Percentiles rank a stretch among this genome's conserved stretches.
Conservation (phyloP, 2,329 filamentous ascomycete genomes). For the Cercospora sojina region DNA sequence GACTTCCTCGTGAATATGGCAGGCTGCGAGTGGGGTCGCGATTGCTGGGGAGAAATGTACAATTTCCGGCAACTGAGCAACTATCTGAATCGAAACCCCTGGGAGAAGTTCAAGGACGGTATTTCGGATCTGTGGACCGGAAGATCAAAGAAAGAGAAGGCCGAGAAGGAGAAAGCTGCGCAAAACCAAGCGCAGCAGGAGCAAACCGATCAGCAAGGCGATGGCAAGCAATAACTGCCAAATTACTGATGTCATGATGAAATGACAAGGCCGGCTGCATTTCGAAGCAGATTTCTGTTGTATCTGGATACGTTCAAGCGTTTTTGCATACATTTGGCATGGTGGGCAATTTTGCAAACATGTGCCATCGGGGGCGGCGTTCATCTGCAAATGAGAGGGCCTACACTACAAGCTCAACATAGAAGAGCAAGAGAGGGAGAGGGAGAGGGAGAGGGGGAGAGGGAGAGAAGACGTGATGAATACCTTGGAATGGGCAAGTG, state of each 20-base stretch:
- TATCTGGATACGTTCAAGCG: conserved; percentile 21
- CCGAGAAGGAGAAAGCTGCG: conserved; percentile 21
- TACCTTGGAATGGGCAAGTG: not conserved
- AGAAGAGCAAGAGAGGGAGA: not conserved
- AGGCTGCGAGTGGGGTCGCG: conserved; percentile 91
- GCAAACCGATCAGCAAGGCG: conserved; percentile 3
- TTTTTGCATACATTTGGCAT: conserved; percentile 16
- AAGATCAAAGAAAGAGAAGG: conserved; percentile 28
- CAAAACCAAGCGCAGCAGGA: not conserved
- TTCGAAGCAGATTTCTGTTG: conserved; percentile 5
- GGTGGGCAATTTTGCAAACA: not conserved
- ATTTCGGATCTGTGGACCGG: conserved; percentile 41
- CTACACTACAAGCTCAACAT: conserved; percentile 1
- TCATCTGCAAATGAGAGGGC: not conserved
- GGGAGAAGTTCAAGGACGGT: conserved; percentile 64
- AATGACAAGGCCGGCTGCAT: conserved; percentile 7
- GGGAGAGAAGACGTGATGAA: too few species aligned
- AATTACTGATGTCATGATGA: not conserved
- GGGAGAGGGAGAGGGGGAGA: too few species aligned
- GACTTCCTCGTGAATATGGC: conserved; percentile 99
- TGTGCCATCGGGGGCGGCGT: not conserved
- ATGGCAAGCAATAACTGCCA: not conserved
- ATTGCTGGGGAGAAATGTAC: conserved; percentile 99
- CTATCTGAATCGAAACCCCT: conserved; percentile 77
- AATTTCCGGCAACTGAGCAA: conserved; percentile 90